Base-by-base conservation (phyloP, 306 rosid genomes). In the Luffa acutangula region DNA sequence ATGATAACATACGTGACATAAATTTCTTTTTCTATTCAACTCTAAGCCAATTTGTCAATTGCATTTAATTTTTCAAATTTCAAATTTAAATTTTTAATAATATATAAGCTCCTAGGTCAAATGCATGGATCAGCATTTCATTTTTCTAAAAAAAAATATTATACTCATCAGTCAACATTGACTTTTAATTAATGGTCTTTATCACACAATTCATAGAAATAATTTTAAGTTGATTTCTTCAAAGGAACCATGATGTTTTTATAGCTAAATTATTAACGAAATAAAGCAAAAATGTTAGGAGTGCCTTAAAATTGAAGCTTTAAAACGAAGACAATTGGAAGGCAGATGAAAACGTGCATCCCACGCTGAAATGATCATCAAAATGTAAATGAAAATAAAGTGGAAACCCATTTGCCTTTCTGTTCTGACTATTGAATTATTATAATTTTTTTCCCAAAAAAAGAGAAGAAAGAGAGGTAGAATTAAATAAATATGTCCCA, bases 301-400 rank as follows among this genome's bases (percentile, higher is more conserved):
- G 59, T 72, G 39, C 1, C 60, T 73, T 73, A 1, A 15, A 73
- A 33, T 33, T 48, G 45, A 73, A 73, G 77, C 7, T 1, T 73
- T 7, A 43, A 21, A 37, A 37, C 17, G 73, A 37, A 66, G 74
- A 66, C 31, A 66, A 41, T 66, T 66, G 25, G 71, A 13, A 43
- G 48, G 13, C 11, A 39, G 48, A 4, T 48, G 45, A 74, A 49
- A 14, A 74, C 78, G 62, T 74, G 62, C 43, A 74, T 33, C 45
- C 62, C 46, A 74, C 78, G 78, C 78, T 31, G 45, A 31, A 49
- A 49, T 72, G 57, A 66, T 65, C 76, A 70, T 14, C 76, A 2
- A 45, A 45, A 70, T 12, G 54, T 46, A 71, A 21, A n/a, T n/a
- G 41, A 57, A 57, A 11, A 10, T 34, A 21, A 13, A 11, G 36